These are phyloP conservation scores for Quercus ilex DNA, from an alignment of 306 rosid genomes.

Conservation along the genomic window DNA sequence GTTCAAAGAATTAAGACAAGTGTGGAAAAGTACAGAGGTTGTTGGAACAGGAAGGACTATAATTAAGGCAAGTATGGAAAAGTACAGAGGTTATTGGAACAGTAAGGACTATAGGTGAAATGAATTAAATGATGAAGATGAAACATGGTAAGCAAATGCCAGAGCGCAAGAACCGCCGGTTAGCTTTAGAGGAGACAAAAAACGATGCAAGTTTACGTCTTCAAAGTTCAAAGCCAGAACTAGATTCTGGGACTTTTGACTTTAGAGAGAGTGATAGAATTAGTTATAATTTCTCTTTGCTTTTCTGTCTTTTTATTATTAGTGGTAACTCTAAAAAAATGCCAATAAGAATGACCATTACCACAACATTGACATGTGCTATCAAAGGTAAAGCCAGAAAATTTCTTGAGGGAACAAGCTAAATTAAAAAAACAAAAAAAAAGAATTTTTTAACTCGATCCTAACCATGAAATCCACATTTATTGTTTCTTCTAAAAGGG, in stretches of 20 bases:
- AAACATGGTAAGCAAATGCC: not conserved
- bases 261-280: not conserved
- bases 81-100: not conserved
- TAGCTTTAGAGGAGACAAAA: constrained; percentile 12
- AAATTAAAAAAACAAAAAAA: too few relatives aligned
- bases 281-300: not conserved
- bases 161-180: not conserved
- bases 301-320: not conserved
- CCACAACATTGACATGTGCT: too few relatives aligned
- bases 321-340: too few relatives aligned
- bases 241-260: not conserved
- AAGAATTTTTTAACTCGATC: too few relatives aligned
- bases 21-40: not conserved
- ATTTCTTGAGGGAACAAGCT: too few relatives aligned
- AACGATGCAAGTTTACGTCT: constrained; percentile 21
- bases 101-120: not conserved
- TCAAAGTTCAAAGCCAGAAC: constrained; percentile 3
- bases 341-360: too few relatives aligned
- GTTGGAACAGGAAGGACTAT: not conserved
- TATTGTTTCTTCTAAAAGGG: too few relatives aligned
- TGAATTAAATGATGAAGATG: not conserved
- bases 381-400: too few relatives aligned
- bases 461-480: too few relatives aligned
- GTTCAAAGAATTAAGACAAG: not conserved
- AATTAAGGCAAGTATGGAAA: not conserved